These are phyloP conservation scores for Leishmania major DNA, from an alignment of 208 protist genomes.

Conservation along the genomic window DNA sequence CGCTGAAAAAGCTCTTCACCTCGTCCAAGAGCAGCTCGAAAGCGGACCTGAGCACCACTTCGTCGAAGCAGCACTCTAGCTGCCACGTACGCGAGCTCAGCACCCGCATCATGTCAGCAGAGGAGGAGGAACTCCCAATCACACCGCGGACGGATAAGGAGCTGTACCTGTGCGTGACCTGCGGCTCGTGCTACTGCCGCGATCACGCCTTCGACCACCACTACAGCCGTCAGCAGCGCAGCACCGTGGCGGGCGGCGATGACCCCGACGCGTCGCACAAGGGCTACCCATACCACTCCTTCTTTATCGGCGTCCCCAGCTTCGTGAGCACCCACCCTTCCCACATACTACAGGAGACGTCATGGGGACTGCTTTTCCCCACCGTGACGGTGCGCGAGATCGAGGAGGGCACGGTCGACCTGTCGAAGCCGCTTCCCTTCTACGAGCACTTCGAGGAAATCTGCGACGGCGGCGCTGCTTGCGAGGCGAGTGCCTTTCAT, in stretches of 20 bases:
- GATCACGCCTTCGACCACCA: constrained; percentile 63
- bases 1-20: constrained; percentile 32
- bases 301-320: constrained; percentile 69
- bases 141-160: constrained; percentile 57
- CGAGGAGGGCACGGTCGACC: constrained; percentile 24
- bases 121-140: constrained; percentile 49
- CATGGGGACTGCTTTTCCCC: constrained; percentile 56
- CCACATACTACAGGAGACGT: constrained; percentile 36
- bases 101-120: constrained; percentile 27
- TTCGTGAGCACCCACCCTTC: constrained; percentile 43
- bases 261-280: constrained; percentile 25
- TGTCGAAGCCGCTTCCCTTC: constrained; percentile 39
- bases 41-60: constrained; percentile 13
- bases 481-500: constrained; percentile 15
- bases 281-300: constrained; percentile 59
- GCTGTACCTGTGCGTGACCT: constrained; percentile 75
- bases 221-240: constrained; percentile 42
- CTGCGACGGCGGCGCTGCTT: constrained; percentile 25
- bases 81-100: constrained; percentile 17
- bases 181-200: constrained; percentile 67
- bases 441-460: constrained; percentile 43
- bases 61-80: constrained; percentile 1
- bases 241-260: background rate
- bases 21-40: constrained; percentile 26
- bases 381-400: constrained; percentile 46